A percentile compares a stretch with the other conserved stretches of the same genome.
Conservation (phyloP, 148 eudicot species). For the Rhododendron kiyosumense region DNA sequence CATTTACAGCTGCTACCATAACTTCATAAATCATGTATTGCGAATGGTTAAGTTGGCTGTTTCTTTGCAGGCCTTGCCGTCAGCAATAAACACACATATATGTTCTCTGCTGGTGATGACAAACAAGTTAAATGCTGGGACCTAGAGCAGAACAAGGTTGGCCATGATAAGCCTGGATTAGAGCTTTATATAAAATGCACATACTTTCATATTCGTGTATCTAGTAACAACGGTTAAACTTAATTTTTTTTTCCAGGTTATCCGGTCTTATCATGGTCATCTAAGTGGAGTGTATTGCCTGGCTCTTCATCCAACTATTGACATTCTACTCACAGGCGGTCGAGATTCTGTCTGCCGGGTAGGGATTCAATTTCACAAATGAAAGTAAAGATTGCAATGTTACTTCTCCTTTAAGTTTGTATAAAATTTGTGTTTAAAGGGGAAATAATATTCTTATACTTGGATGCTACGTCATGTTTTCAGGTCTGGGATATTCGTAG, state of each 20-base stretch:
- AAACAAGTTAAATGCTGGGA: constrained; percentile 99
- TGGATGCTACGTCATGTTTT: constrained; percentile 9
- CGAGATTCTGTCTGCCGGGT: constrained; percentile 99
- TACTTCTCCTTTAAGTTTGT: neutral
- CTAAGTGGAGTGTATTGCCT: constrained; percentile 96
- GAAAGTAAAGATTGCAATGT: neutral
- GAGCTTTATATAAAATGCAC: neutral
- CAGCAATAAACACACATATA: constrained; percentile 85
- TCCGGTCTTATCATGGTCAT: constrained; percentile 96
- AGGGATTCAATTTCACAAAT: constrained; percentile 7
- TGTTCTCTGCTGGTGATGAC: constrained; percentile 99
- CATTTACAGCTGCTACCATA: neutral
- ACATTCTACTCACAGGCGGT: constrained; percentile 88
- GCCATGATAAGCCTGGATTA: neutral
- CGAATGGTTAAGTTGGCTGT: neutral
- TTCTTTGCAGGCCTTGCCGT: constrained; percentile 80
- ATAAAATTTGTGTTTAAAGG: neutral
- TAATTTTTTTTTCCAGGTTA: constrained; percentile 42
- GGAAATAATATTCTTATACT: neutral
- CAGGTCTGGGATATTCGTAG: constrained; percentile 99
- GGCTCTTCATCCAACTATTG: constrained; percentile 97
- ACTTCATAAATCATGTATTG: neutral
- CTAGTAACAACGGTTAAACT: neutral
- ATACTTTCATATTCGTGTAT: neutral
- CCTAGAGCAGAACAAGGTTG: constrained; percentile 97